Evolutionary conservation across 164 flowering plant species (phyloP).

Genomic region (Chloranthus sessilifolius): DNA sequence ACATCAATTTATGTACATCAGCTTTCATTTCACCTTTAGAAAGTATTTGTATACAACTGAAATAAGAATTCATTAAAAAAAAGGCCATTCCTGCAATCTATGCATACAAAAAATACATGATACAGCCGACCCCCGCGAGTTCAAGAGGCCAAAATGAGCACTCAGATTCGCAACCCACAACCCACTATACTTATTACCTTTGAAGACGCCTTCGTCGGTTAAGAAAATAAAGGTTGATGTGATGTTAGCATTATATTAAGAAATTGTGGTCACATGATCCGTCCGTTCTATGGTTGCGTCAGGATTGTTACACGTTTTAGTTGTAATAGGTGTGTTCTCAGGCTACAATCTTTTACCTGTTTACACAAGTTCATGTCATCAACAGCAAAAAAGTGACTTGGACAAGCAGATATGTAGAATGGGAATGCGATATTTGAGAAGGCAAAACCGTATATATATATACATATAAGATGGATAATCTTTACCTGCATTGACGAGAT

Average conservation of each 20-base stretch:
- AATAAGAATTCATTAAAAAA: not conserved
- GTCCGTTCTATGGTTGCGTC: constrained; percentile 22
- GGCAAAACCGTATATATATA: no score
- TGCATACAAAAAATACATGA: constrained; percentile 22
- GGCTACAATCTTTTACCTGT: constrained; percentile 72
- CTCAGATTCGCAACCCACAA: constrained; percentile 5
- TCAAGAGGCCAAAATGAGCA: constrained; percentile 11
- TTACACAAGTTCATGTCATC: constrained; percentile 2
- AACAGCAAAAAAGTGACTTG: no score
- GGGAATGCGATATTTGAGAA: no score
- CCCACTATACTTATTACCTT: not conserved
- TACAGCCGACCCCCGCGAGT: constrained; percentile 5
- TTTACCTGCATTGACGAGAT: constrained; percentile 70
- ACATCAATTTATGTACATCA: constrained; percentile 18
- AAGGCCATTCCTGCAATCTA: constrained; percentile 14
- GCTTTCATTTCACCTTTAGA: constrained; percentile 10
- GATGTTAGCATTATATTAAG: constrained; percentile 20
- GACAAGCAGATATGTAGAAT: no score
- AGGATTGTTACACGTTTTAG: constrained; percentile 28
- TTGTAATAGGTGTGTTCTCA: constrained; percentile 61
- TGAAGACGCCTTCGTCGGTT: constrained; percentile 4
- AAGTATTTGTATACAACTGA: constrained; percentile 16
- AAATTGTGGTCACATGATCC: constrained; percentile 15
- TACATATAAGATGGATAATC: not conserved
- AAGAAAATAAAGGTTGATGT: constrained; percentile 11